These are phyloP conservation scores for Leccinum obscurum DNA, from an alignment of 768 basidiomycete genomes.

Conservation along the genomic window DNA sequence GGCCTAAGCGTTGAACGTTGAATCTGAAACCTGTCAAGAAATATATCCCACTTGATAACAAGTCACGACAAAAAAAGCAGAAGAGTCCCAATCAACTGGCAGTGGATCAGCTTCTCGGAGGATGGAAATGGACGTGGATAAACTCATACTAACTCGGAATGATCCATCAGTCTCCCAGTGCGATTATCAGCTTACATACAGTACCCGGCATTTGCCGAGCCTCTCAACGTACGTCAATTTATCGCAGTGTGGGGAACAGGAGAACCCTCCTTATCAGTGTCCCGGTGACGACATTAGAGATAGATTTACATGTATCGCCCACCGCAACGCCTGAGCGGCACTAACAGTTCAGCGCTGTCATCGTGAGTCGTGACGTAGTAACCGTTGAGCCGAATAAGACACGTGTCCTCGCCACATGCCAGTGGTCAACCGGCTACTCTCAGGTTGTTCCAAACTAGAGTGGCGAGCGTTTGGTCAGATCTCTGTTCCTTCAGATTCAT, in stretches of 20 bases:
- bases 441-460: slow-evolving; percentile 1
- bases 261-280: neutral
- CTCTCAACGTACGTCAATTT: neutral
- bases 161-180: neutral
- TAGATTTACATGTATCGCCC: neutral
- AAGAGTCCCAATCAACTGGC: neutral
- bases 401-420: slow-evolving; percentile 23
- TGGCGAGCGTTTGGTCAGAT: slow-evolving; percentile 9
- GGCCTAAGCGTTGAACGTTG: neutral
- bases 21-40: slow-evolving; percentile 8
- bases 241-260: neutral
- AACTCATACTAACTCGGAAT: neutral
- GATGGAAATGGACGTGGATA: slow-evolving; percentile 14
- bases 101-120: slow-evolving; percentile 4
- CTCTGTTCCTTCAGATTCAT: slow-evolving; percentile 13
- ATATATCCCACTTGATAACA: neutral
- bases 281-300: neutral
- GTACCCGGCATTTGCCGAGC: slow-evolving; percentile 18
- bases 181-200: neutral
- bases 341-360: neutral
- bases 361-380: neutral
- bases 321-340: neutral
- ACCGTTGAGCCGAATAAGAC: neutral
- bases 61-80: neutral
- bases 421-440: neutral